phyloP scores from a whole-genome alignment of 2,329 filamentous ascomycete genomes.

The Cercospora canescens region DNA sequence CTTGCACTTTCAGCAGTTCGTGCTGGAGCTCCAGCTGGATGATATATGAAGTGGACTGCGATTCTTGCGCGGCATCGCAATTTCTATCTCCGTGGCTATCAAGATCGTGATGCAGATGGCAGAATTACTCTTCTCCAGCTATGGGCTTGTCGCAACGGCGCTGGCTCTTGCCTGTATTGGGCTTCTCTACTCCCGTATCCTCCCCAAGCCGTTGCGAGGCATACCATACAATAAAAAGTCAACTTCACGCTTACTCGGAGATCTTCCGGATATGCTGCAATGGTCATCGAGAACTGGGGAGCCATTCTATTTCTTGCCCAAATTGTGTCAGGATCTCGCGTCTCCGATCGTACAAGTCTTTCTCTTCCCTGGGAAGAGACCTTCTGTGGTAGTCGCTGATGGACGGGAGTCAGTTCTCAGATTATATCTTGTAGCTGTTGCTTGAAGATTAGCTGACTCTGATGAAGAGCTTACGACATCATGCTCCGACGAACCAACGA shows the following conservation, averaged over 20 bases:
- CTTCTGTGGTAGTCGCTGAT: conserved; percentile 48
- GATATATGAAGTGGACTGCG: background rate
- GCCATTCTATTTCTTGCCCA: conserved; percentile 26
- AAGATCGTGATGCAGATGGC: background rate
- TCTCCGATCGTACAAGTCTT: conserved; percentile 52
- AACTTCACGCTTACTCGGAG: conserved; percentile 41
- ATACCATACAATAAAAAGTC: conserved; percentile 49
- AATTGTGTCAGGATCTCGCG: conserved; percentile 18
- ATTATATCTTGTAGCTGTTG: background rate
- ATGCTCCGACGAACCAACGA: conserved; percentile 46
- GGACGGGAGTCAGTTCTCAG: conserved; percentile 35
- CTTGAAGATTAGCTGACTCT: background rate
- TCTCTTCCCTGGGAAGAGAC: conserved; percentile 44
- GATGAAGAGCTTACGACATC: conserved; percentile 41
- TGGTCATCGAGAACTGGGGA: background rate
- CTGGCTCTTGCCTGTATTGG: background rate
- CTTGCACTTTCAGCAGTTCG: background rate
- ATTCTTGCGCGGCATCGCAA: background rate
- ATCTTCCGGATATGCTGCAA: conserved; percentile 44
- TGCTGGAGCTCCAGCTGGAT: background rate
- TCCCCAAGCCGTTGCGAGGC: conserved; percentile 46
- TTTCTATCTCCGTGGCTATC: no score
- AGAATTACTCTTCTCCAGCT: background rate
- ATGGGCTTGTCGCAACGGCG: background rate
- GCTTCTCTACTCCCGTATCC: background rate